Evolutionary conservation across 805 yeast genomes (phyloP), one percentile per base, ranked within the genome.

Genomic region (Hanseniaspora vineae): DNA sequence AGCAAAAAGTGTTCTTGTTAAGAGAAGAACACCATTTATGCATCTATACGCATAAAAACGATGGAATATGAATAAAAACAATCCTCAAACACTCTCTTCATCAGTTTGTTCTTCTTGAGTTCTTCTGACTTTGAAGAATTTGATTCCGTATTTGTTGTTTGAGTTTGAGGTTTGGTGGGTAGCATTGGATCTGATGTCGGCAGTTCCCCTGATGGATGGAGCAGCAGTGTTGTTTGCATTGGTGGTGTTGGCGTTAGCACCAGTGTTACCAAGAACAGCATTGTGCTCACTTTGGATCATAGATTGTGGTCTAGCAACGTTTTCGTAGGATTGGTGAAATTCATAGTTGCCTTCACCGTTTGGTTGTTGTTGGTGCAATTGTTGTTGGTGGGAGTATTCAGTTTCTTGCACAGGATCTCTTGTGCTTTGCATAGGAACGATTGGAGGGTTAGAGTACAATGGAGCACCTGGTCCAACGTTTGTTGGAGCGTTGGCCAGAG

Each of bases 61-160:
- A 20, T 29, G 37, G 23, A 23, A 44, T 10, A 31, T 23, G 33
- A 31, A 29, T 12, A 5, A 2, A 31, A 35, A 44, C n/a, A 32
- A 48, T 13, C 29, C 45, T 31, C 50, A 65, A 31, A 63, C 65
- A 17, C 67, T 64, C 54, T 71, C 75, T 51, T 68, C 69, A 45
- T 61, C 68, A 32, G 59, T 65, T 52, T 67, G 68, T 53, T 66
- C 66, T 49, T 50, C 54, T 37, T 52, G 49, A 43, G 70, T 71
- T 59, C 76, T 79, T 67, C 81, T 80, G 52, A 83, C 80, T 58
- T 80, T 81, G 72, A 82, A 83, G 66, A 82, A 83, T 65, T 84
- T 79, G 58, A 83, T 81, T 44, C 89, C 89, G 52, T 55, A 61
- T 52, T 54, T 66, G 49, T 52, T 53, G 31, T 51, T 60, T n/a